These are phyloP conservation scores for Microsporum audouinii DNA, from an alignment of 2,329 filamentous ascomycete species.

Conservation along the genomic window DNA sequence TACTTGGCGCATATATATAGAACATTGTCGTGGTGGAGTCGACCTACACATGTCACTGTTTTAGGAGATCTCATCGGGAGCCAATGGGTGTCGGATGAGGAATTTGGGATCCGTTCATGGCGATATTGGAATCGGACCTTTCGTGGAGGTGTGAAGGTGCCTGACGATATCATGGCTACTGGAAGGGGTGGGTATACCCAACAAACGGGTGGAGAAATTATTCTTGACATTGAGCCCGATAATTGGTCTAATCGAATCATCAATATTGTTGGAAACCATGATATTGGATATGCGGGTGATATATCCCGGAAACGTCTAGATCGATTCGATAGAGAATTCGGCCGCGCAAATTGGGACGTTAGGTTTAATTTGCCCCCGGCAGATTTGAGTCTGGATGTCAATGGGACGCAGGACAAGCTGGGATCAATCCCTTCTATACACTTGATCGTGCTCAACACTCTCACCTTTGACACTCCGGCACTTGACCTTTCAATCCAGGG, in stretches of 20 bases:
- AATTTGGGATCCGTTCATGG: slow-evolving; percentile 62
- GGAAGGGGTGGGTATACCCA: slow-evolving; percentile 32
- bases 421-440: slow-evolving; percentile 53
- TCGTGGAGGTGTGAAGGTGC: slow-evolving; percentile 52
- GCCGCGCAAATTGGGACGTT: slow-evolving; percentile 81
- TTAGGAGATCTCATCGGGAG: slow-evolving; percentile 86
- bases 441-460: slow-evolving; percentile 76
- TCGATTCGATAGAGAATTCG: slow-evolving; percentile 76
- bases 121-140: slow-evolving; percentile 78
- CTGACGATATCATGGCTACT: slow-evolving; percentile 32
- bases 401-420: slow-evolving; percentile 24
- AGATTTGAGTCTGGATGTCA: not conserved
- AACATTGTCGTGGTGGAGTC: slow-evolving; percentile 68
- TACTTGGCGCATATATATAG: slow-evolving; percentile 91
- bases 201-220: slow-evolving; percentile 16
- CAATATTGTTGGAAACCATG: slow-evolving; percentile 89
- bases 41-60: slow-evolving; percentile 76
- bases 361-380: slow-evolving; percentile 48
- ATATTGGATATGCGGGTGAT: slow-evolving; percentile 92
- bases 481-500: slow-evolving; percentile 55
- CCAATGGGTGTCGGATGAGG: slow-evolving; percentile 81
- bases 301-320: slow-evolving; percentile 62
- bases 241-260: slow-evolving; percentile 68
- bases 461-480: slow-evolving; percentile 84
- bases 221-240: slow-evolving; percentile 30